Evolutionary conservation across 2,329 filamentous ascomycete species (phyloP), one percentile per base, ranked within the genome.

Genomic region (Colletotrichum nymphaeae): DNA sequence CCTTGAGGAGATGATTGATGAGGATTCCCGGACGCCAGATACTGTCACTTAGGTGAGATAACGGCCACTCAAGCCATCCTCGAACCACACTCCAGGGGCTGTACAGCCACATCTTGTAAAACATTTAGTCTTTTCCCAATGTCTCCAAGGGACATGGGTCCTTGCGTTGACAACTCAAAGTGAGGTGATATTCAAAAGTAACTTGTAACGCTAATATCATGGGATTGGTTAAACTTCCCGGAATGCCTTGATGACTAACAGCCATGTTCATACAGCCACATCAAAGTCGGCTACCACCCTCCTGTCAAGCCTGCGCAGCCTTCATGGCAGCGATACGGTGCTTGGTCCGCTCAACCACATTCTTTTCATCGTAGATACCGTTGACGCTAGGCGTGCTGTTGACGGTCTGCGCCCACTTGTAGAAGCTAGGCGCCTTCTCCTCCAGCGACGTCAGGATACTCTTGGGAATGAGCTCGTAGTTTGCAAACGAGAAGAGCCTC

Each of bases 381-480:
- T 86, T 90, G 19, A 96, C 93, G 76, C 91, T 95, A 19, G 91
- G 89, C 69, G 94, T 88, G 72, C 85, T 84, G 5, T 87, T 81
- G 2, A 93, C 88, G 1, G 86, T 88, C 72, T 89, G 83, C 0
- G 89, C 89, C 93, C 93, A 95, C 75, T 88, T 90, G 78, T 87
- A 87, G 79, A 94, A 94, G 69, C 88, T 89, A 1, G 93, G 93
- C n/a, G 92, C 83, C 69, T 85, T 85, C 72, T 88, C 81, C 70
- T 84, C 83, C 68, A 92, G 82, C 24, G 83, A 85, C 62, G 82
- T 79, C 59, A 82, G 78, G 68, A 91, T 79, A 28, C 79, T 86
- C 66, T 78, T 62, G 0, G 90, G 91, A 68, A 90, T 80, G 19
- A 94, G 72, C 1, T 84, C 86, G 26, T 88, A 83, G 78, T 91